phyloP scores from a whole-genome alignment of 768 basidiomycete species.

The Floccularia luteovirens region DNA sequence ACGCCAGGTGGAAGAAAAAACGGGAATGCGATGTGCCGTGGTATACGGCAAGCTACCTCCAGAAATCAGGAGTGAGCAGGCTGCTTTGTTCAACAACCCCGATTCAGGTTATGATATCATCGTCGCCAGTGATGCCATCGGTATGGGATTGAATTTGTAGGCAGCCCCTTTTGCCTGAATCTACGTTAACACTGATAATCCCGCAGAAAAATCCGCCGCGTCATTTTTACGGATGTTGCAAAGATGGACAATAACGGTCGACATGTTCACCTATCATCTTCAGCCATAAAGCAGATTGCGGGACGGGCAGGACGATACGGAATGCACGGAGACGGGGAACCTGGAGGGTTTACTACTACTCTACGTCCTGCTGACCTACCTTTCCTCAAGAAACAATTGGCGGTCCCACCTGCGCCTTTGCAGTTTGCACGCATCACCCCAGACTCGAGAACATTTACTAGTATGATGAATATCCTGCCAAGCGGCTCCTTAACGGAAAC shows the following conservation, averaged over 20 bases:
- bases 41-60: conserved; percentile 92
- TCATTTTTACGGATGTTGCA: conserved; percentile 64
- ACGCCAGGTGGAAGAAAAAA: conserved; percentile 56
- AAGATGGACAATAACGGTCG: conserved; percentile 53
- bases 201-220: conserved; percentile 83
- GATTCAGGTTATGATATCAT: conserved; percentile 82
- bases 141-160: conserved; percentile 96
- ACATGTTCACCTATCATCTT: conserved; percentile 44
- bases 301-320: conserved; percentile 92
- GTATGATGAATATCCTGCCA: conserved; percentile 33
- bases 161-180: conserved; percentile 17
- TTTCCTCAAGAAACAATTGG: conserved; percentile 49
- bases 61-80: conserved; percentile 88
- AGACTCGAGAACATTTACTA: conserved; percentile 7
- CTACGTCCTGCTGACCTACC: conserved; percentile 56
- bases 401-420: conserved; percentile 40
- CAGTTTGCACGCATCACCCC: conserved; percentile 39
- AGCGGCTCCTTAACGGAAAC: conserved; percentile 26
- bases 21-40: conserved; percentile 79
- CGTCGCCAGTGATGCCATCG: conserved; percentile 91
- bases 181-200: not conserved
- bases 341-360: conserved; percentile 70
- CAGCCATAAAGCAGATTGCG: conserved; percentile 90
- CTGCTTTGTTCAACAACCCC: conserved; percentile 83
- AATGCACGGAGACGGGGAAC: conserved; percentile 34